Percentiles rank a stretch among this genome's conserved stretches.
phyloP scores from a whole-genome alignment of 2,329 filamentous ascomycete genomes.

The Xylaria polymorpha region DNA sequence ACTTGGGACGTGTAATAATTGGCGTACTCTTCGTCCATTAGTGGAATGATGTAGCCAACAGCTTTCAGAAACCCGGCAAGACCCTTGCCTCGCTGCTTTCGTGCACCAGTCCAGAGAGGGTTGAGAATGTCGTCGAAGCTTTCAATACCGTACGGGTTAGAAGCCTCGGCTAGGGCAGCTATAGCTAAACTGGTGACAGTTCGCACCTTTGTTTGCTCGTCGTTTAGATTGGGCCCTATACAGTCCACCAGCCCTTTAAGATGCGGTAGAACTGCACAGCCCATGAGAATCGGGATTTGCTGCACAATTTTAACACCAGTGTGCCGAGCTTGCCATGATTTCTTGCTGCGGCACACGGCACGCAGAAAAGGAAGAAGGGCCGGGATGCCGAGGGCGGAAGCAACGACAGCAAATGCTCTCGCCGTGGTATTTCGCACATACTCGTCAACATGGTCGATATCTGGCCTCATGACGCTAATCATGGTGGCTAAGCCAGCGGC shows the following conservation, averaged over 20 bases:
- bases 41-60: slow-evolving; percentile 95
- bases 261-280: slow-evolving; percentile 94
- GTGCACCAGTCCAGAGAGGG: slow-evolving; percentile 93
- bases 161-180: slow-evolving; percentile 92
- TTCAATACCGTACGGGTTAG: slow-evolving; percentile 98
- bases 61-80: slow-evolving; percentile 96
- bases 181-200: slow-evolving; percentile 96
- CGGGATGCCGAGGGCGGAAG: slow-evolving; percentile 94
- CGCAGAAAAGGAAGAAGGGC: slow-evolving; percentile 93
- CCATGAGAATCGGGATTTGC: slow-evolving; percentile 98
- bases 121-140: slow-evolving; percentile 98
- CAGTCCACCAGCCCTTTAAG: slow-evolving; percentile 96
- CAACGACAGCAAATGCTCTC: slow-evolving; percentile 95
- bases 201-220: slow-evolving; percentile 97
- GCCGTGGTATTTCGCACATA: slow-evolving; percentile 99
- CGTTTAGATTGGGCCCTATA: slow-evolving; percentile 94
- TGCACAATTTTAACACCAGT: slow-evolving; percentile 99
- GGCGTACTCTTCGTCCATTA: slow-evolving; percentile 99
- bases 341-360: slow-evolving; percentile 97
- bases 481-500: slow-evolving; percentile 96
- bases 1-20: slow-evolving; percentile 99
- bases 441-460: slow-evolving; percentile 98
- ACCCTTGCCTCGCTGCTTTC: slow-evolving; percentile 96
- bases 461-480: slow-evolving; percentile 99
- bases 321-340: slow-evolving; percentile 98